Base-by-base conservation (phyloP, 805 yeast species). In the Ogataea sp. region DNA sequence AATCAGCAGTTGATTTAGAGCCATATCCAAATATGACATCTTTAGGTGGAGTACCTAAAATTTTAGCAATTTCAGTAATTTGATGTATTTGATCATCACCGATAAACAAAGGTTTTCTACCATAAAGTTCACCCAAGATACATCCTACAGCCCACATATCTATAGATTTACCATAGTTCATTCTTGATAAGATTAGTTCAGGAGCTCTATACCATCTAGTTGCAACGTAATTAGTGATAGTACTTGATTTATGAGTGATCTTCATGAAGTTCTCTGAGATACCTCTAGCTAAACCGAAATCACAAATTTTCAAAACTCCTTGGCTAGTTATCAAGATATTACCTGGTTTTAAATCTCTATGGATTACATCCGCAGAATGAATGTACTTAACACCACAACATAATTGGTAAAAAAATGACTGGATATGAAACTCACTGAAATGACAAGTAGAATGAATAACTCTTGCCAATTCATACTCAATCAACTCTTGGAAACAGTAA, bases 121-220 rank as follows among this genome's bases (percentile, higher is more conserved):
- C 85, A 46, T 83, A 84, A 36, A 89, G 65, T 57, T 89, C 97
- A 2, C 81, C 95, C 43, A 88, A 61, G 9, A 89, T 87, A 53
- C 97, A 89, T 1, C 97, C 97, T 9, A 81, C 76, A 0, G 96
- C 88, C 97, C 97, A 89, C 67, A 89, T 68, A 57, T 89, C 97
- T 35, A 89, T 82, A 20, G 75, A 68, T 41, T 82, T 82, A 3
- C 78, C 71, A 53, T 86, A 86, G 15, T 49, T 52, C 38, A 67
- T 70, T 41, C 72, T 68, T 10, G 83, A 71, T 26, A 88, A 59
- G 33, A 89, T 74, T 36, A 89, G 67, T 52, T 89, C 97, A 0
- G 97, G 97, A 0, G 97, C 96, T 34, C 97, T 68, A 53, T 89
- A 89, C 96, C 96, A 89, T 42, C 97, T 64, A 0, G 97, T 89